Percentiles rank a stretch among this genome's conserved stretches.
Conservation (phyloP, 1,284 basidiomycete species). For the Apiotrichum sp. region DNA sequence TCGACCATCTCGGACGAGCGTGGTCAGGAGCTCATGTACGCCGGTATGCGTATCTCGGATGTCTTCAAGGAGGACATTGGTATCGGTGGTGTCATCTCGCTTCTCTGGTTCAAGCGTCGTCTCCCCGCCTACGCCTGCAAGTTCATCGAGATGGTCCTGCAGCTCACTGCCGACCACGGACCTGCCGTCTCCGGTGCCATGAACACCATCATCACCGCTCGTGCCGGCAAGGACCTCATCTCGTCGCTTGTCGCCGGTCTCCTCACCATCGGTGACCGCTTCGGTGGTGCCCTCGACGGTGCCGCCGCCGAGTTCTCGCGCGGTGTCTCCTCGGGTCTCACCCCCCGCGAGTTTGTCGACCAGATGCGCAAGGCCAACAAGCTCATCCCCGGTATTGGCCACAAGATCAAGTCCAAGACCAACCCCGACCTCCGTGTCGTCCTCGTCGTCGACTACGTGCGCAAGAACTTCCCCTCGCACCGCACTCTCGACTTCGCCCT, state of each 20-base stretch:
- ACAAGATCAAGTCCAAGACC: constrained; percentile 99
- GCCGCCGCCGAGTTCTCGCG: constrained; percentile 92
- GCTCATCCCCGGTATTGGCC: constrained; percentile 94
- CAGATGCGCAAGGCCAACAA: constrained; percentile 92
- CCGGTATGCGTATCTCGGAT: constrained; percentile 97
- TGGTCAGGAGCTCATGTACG: constrained; percentile 96
- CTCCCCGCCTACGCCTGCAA: constrained; percentile 57
- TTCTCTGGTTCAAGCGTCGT: constrained; percentile 97
- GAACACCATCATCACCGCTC: constrained; percentile 99
- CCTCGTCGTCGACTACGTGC: constrained; percentile 95
- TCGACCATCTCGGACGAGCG: constrained; percentile 99
- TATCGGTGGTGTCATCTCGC: constrained; percentile 89
- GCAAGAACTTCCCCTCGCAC: constrained; percentile 91
- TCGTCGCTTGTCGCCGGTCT: constrained; percentile 94
- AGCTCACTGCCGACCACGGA: constrained; percentile 97
- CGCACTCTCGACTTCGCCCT: constrained; percentile 93
- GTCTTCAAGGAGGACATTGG: constrained; percentile 98
- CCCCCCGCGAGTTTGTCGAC: constrained; percentile 96
- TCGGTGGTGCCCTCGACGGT: constrained; percentile 98
- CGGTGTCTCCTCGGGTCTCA: constrained; percentile 83
- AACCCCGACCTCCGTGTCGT: constrained; percentile 96
- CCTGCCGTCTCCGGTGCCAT: constrained; percentile 86
- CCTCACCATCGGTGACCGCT: constrained; percentile 94
- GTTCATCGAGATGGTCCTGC: constrained; percentile 99
- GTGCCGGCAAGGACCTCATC: constrained; percentile 97